Conservation (phyloP, 2,329 filamentous ascomycete species). For the Diaporthe ilicicola region DNA sequence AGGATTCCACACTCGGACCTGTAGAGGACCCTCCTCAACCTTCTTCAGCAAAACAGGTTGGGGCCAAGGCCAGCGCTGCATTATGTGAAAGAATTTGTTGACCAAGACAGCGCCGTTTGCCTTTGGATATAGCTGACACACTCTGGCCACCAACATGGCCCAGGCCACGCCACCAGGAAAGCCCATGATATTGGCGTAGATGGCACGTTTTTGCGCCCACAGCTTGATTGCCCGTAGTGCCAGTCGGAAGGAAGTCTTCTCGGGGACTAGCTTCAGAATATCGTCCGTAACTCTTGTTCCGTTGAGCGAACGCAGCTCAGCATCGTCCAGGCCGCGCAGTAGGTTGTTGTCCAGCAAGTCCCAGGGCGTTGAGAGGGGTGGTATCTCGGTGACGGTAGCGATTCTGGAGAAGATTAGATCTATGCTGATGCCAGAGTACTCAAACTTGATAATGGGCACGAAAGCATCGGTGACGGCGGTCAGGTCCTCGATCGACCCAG, state of each 20-base stretch:
- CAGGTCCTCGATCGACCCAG: slow-evolving; percentile 84
- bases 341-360: slow-evolving; percentile 84
- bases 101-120: slow-evolving; percentile 90
- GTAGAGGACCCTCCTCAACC: slow-evolving; percentile 82
- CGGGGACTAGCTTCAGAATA: slow-evolving; percentile 87
- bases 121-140: slow-evolving; percentile 95
- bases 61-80: slow-evolving; percentile 93
- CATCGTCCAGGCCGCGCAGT: slow-evolving; percentile 85
- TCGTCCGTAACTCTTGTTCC: slow-evolving; percentile 95
- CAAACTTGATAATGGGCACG: slow-evolving; percentile 97
- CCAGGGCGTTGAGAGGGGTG: slow-evolving; percentile 53
- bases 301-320: slow-evolving; percentile 88
- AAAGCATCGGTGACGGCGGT: slow-evolving; percentile 88
- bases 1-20: slow-evolving; percentile 94
- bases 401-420: slow-evolving; percentile 91
- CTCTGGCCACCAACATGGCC: slow-evolving; percentile 95
- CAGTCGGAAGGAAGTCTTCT: slow-evolving; percentile 87
- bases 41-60: slow-evolving; percentile 89
- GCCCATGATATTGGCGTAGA: slow-evolving; percentile 96
- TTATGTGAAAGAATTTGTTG: slow-evolving; percentile 92
- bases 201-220: slow-evolving; percentile 91
- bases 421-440: slow-evolving; percentile 89
- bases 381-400: slow-evolving; percentile 73
- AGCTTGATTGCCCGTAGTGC: slow-evolving; percentile 93
- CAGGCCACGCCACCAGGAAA: slow-evolving; percentile 97